Evolutionary conservation across 2,329 filamentous ascomycete genomes (phyloP).

Genomic region (Colletotrichum orchidophilum): DNA sequence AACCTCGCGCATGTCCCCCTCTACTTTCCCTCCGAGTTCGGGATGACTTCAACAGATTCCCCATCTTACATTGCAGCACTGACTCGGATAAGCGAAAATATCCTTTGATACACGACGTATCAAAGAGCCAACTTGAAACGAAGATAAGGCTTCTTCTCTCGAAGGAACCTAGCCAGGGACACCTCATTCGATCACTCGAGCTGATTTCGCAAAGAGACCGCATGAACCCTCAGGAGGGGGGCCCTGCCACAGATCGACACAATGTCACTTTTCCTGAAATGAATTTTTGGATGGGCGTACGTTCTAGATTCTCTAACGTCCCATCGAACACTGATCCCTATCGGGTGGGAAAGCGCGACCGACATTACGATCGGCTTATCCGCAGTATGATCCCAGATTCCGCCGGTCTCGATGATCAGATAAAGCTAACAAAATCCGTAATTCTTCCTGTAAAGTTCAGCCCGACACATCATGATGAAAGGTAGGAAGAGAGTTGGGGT

Average conservation of each 20-base stretch:
- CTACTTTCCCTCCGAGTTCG: no score
- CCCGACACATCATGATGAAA: no score
- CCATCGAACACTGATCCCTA: background rate
- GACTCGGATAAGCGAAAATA: background rate
- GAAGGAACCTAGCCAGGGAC: background rate
- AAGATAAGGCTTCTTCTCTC: background rate
- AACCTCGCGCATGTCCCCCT: no score
- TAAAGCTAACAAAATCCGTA: no score
- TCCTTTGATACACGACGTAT: background rate
- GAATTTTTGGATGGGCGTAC: background rate
- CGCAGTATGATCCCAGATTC: background rate
- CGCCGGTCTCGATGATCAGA: background rate
- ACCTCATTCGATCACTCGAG: no score
- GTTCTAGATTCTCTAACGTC: background rate
- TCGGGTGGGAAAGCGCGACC: background rate
- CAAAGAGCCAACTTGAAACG: background rate
- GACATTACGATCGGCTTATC: background rate
- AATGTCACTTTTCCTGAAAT: no score
- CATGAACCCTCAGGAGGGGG: background rate
- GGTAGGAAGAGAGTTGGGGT: no score
- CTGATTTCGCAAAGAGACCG: background rate
- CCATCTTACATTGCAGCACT: no score
- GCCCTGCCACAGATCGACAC: background rate
- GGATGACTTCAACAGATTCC: no score
- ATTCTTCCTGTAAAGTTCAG: no score